Base-by-base conservation (phyloP, 495 filamentous ascomycete genomes). In the Barbatosphaeria neglecta region DNA sequence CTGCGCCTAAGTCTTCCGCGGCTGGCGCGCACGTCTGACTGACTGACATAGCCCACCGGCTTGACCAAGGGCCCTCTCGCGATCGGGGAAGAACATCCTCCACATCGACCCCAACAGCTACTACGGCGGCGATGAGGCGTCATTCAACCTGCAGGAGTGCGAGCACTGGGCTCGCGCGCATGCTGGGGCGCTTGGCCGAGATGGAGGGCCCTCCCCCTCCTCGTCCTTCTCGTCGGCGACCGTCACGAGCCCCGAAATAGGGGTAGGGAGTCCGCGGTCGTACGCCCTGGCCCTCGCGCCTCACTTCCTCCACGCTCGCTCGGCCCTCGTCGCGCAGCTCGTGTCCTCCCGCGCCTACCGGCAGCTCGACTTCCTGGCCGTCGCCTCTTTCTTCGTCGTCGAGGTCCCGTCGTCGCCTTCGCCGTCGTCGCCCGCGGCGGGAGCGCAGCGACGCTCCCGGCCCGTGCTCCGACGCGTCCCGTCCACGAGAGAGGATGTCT, bases 311-410 rank as follows among this genome's bases (percentile, higher is more conserved):
- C 93, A 96, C 60, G 77, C 86, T 38, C 82, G 81, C 38, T 92
- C 87, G 16, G 68, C 76, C 50, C 70, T 96, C 18, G 68, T 97
- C 2, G 73, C 78, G 5, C 72, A 80, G 48, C 74, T 98, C 31
- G 81, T 97, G 33, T 87, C 88, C 3, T 95, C 90, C 1, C 83
- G 84, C 50, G 82, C 93, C 44, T 86, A 93, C 51, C 77, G 78
- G 25, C 86, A 94, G 62, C 75, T 98, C 48, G 90, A 95, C 52
- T 98, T 96, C 62, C 80, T 90, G 50, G 88, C 92, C 5, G 84
- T 97, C 6, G 93, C 93, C 24, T 90, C 85, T 47, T 97, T 89
- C 84, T 97, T 83, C 78, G 79, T 95, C 28, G 82, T 83, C 58
- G 57, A 64, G 44, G 55, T 64, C 3, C 19, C 52, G n/a, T 31